Conservation (phyloP, 192 early-diverging fungal genomes). For the Chytriomyces hyalinus region DNA sequence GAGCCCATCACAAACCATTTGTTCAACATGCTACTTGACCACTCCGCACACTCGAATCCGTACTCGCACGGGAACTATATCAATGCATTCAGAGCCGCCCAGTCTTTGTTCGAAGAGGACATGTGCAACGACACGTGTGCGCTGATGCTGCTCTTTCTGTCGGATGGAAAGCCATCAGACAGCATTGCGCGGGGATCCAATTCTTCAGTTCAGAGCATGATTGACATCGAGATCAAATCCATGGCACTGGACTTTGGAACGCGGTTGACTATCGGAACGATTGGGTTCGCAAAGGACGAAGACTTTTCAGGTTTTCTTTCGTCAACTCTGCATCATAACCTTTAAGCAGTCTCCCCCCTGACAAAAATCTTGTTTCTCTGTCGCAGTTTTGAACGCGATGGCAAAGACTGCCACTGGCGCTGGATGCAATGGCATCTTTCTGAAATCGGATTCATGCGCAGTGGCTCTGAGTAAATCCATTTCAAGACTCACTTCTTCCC, state of each 20-base stretch:
- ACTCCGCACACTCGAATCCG: background rate
- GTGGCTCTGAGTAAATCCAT: slow-evolving; percentile 6
- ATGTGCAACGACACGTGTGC: slow-evolving; percentile 3
- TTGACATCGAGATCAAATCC: background rate
- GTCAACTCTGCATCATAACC: too few relatives aligned
- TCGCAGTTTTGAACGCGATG: background rate
- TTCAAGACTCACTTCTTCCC: background rate
- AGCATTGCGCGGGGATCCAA: background rate
- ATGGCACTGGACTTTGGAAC: slow-evolving; percentile 7
- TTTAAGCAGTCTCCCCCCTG: too few relatives aligned
- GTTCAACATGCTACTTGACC: background rate
- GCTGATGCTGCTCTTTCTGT: background rate
- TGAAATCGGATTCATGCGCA: slow-evolving; percentile 10
- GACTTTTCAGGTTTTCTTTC: background rate
- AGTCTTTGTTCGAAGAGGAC: background rate
- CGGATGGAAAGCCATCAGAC: slow-evolving; percentile 3
- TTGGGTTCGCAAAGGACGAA: slow-evolving; percentile 12
- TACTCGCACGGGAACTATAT: slow-evolving; percentile 6
- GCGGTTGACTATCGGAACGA: background rate
- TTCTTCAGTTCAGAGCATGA: background rate
- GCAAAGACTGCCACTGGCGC: background rate
- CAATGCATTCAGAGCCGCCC: background rate
- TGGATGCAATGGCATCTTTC: slow-evolving; percentile 2
- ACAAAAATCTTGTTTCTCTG: too few relatives aligned
- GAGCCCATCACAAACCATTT: slow-evolving; percentile 7